Percentiles rank a stretch among this genome's conserved stretches.
Conservation (phyloP, 2,329 filamentous ascomycete genomes). For the Sarocladium kiliense region DNA sequence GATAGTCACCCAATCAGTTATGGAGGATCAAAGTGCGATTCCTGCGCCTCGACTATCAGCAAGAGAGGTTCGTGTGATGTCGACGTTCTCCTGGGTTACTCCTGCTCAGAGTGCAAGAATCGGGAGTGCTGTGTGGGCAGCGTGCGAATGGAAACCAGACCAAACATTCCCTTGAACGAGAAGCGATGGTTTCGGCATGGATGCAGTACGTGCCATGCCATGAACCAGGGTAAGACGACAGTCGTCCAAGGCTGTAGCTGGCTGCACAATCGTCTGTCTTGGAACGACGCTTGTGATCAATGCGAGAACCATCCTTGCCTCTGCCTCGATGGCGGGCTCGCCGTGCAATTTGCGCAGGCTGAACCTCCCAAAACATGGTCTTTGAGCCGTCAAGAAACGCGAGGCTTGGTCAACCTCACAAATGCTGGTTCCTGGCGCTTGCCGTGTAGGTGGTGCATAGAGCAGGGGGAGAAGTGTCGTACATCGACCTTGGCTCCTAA, state of each 20-base stretch:
- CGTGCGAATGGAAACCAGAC: constrained; percentile 11
- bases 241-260: constrained; percentile 16
- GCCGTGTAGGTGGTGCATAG: not conserved
- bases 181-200: constrained; percentile 18
- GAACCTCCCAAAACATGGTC: not conserved
- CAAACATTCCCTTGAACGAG: constrained; percentile 14
- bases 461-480: not conserved
- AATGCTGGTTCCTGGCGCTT: constrained; percentile 13
- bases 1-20: constrained; percentile 12
- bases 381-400: not conserved
- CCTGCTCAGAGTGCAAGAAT: constrained; percentile 16
- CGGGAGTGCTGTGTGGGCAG: constrained; percentile 10
- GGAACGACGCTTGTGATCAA: constrained; percentile 16
- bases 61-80: constrained; percentile 16
- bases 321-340: constrained; percentile 15
- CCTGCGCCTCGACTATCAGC: constrained; percentile 8
- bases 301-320: constrained; percentile 15
- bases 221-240: constrained; percentile 8
- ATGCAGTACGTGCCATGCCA: constrained; percentile 18
- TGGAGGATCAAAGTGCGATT: constrained; percentile 10
- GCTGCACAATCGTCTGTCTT: constrained; percentile 15
- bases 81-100: constrained; percentile 16
- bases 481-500: not conserved
- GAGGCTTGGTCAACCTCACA: constrained; percentile 8
- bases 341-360: not conserved